Evolutionary conservation across 192 early-diverging fungal genomes (phyloP), one percentile per base, ranked within the genome.

Genomic region (Backusella luteola): DNA sequence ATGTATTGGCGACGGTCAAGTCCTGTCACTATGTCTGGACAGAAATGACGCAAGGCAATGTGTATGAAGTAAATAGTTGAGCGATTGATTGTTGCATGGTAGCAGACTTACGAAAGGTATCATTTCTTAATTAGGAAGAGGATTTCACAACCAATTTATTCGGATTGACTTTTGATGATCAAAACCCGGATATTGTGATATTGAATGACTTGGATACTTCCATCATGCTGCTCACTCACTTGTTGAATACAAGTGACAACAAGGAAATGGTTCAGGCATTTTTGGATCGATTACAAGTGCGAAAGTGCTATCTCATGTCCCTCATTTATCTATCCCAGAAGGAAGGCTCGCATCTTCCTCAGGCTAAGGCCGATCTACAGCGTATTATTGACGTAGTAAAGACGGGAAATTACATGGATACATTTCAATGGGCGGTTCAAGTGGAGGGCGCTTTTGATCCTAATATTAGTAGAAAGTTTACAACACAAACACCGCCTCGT

Each of bases 401-500:
- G 32, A n/a, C 63, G 6, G 67, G 70, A 1, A 53, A 68, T 23
- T 79, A 79, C 53, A 73, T 68, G 21, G 35, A 68, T 3, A 82
- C 85, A 1, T 21, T 82, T 41, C 36, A 26, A 15, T 46, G 78
- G 11, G 89, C 85, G 21, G 14, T 71, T 12, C 75, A 83, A 41
- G 72, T 89, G 7, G 82, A 84, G 38, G 84, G 83, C 71, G 85
- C 83, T 12, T 92, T 92, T 81, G 90, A 92, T 68, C 85, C 87
- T 19, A 79, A 83, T 4, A 82, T 92, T 32, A 91, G 89, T 73
- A 85, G 91, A 17, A 91, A 91, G 70, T 79, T 89, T 1, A 85
- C 86, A 26, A 82, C 90, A 21, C 88, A 91, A 74, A 87, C 89
- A 34, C 90, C 91, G 7, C 90, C 91, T 70, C 81, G 88, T 34